Evolutionary conservation across 805 yeast genomes (phyloP).

Genomic region (Lachancea fermentati): DNA sequence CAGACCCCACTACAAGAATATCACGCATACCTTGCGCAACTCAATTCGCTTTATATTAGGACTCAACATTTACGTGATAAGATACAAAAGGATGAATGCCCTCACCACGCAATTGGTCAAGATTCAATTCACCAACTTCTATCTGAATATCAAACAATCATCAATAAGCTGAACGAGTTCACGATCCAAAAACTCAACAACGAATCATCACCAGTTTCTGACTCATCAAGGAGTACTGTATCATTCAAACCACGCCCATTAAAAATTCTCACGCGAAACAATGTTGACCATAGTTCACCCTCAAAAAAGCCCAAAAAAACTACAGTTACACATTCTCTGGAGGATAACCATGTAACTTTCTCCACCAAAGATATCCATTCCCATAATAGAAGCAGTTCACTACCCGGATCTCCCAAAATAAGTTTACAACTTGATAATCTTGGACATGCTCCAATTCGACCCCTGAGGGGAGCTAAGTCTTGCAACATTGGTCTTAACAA

Average conservation of each 20-base stretch:
- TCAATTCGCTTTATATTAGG: slow-evolving; percentile 23
- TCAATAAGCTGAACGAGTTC: slow-evolving; percentile 22
- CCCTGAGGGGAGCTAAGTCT: slow-evolving; percentile 23
- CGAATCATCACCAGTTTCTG: slow-evolving; percentile 14
- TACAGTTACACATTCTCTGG: background rate
- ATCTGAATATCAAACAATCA: slow-evolving; percentile 25
- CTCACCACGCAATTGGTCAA: slow-evolving; percentile 7
- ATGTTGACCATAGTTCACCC: background rate
- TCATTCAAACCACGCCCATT: slow-evolving; percentile 26
- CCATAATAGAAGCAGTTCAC: slow-evolving; percentile 10
- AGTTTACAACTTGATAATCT: slow-evolving; percentile 1
- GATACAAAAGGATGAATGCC: slow-evolving; percentile 9
- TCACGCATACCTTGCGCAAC: slow-evolving; percentile 23
- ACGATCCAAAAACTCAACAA: slow-evolving; percentile 11
- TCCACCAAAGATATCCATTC: background rate
- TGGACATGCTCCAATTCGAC: background rate
- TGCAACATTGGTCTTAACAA: slow-evolving; percentile 24
- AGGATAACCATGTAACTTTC: background rate
- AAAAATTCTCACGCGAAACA: slow-evolving; percentile 21
- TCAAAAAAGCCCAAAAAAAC: background rate
- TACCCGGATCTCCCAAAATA: slow-evolving; percentile 21
- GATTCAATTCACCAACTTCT: slow-evolving; percentile 22
- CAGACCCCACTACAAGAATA: slow-evolving; percentile 12
- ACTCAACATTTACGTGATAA: slow-evolving; percentile 21
- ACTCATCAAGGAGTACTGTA: slow-evolving; percentile 12